Percentiles rank a stretch among this genome's conserved stretches.
Evolutionary conservation across 257 asterid genomes (phyloP).

Genomic region (Solanum gracilifrons): DNA sequence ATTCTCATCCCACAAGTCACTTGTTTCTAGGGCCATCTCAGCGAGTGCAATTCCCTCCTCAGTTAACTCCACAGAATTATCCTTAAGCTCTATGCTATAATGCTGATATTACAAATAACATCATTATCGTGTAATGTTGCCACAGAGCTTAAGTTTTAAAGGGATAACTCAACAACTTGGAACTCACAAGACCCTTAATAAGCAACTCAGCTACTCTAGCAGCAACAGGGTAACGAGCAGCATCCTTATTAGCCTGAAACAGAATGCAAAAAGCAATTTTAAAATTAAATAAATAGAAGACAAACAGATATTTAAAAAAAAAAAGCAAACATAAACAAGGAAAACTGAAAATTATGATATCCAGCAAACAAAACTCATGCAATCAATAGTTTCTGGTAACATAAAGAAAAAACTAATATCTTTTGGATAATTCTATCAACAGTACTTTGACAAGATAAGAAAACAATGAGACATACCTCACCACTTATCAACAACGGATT

Average conservation of each 20-base stretch:
- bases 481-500: constrained; percentile 94
- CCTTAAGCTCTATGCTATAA: constrained; percentile 85
- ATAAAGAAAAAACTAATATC: not conserved
- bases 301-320: not conserved
- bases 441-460: not conserved
- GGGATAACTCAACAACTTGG: not conserved
- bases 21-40: constrained; percentile 94
- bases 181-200: constrained; percentile 58
- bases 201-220: constrained; percentile 89
- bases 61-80: constrained; percentile 86
- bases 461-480: constrained; percentile 46
- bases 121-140: not conserved
- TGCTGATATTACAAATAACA: constrained; percentile 42
- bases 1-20: constrained; percentile 95
- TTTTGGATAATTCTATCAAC: not conserved
- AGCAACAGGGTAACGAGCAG: constrained; percentile 92
- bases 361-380: not conserved
- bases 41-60: constrained; percentile 85
- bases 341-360: not conserved
- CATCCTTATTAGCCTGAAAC: constrained; percentile 70
- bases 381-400: not conserved
- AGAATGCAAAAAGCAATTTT: not conserved
- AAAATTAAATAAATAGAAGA: not conserved
- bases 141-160: not conserved
- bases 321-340: not conserved